phyloP scores from a whole-genome alignment of 2,329 filamentous ascomycete genomes.

The Penicillium thymicola region DNA sequence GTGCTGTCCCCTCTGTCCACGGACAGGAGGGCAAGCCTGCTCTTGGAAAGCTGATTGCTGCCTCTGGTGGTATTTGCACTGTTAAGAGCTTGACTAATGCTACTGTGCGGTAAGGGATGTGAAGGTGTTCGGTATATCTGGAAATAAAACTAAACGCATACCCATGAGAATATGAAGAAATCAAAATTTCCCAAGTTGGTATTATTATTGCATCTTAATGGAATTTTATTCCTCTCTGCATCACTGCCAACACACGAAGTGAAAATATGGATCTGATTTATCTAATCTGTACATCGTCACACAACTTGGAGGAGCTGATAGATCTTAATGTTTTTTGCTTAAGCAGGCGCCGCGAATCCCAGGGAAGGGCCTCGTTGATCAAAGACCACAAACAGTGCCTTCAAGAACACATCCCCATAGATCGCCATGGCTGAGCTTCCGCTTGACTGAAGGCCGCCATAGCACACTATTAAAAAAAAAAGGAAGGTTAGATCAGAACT shows the following conservation, averaged over 20 bases:
- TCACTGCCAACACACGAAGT: not conserved
- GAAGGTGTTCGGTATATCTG: conserved; percentile 4
- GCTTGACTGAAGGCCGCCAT: conserved; percentile 59
- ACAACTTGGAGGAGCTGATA: not conserved
- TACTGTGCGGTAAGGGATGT: conserved; percentile 67
- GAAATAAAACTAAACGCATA: conserved; percentile 21
- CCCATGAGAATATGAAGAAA: conserved; percentile 21
- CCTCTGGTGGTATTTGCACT: conserved; percentile 74
- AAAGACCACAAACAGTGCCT: conserved; percentile 60
- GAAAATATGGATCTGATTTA: not conserved
- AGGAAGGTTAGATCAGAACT: conserved; percentile 1
- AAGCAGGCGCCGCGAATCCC: conserved; percentile 48
- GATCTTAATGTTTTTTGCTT: not conserved
- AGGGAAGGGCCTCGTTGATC: conserved; percentile 49
- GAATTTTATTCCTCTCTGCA: not conserved
- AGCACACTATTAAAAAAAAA: conserved; percentile 44
- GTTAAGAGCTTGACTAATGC: conserved; percentile 78
- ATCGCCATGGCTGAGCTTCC: conserved; percentile 56
- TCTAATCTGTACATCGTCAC: conserved; percentile 8
- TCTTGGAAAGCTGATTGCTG: conserved; percentile 66
- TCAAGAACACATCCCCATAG: conserved; percentile 60
- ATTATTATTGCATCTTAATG: not conserved
- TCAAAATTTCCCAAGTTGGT: conserved; percentile 11
- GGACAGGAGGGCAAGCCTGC: conserved; percentile 58
- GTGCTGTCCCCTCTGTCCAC: conserved; percentile 70